A percentile compares a stretch with the other conserved stretches of the same genome.
Conservation (phyloP, 176 grass and related monocot species). For the Thinopyrum elongatum region DNA sequence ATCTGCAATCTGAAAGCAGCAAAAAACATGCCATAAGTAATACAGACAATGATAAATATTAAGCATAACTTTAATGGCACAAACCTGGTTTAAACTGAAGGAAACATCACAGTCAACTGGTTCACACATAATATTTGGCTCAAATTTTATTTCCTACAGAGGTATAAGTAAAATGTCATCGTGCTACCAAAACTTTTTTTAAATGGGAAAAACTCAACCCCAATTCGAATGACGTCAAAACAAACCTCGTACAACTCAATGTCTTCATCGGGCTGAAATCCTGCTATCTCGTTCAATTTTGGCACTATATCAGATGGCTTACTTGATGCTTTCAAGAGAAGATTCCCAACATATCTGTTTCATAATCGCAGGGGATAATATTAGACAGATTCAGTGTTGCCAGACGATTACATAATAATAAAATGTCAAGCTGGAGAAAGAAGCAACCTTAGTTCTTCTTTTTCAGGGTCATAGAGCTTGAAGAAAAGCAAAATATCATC, state of each 20-base stretch:
- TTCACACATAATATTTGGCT: slow-evolving; percentile 70
- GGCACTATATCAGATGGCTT: slow-evolving; percentile 68
- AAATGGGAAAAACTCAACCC: neutral
- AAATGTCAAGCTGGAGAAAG: neutral
- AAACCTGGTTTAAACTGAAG: slow-evolving; percentile 63
- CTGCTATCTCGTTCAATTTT: slow-evolving; percentile 78
- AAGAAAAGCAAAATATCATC: slow-evolving; percentile 93
- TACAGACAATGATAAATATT: neutral
- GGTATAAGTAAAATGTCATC: slow-evolving; percentile 24
- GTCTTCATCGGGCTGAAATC: slow-evolving; percentile 75
- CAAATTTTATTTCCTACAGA: slow-evolving; percentile 78
- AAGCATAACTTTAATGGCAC: neutral
- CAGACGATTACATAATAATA: neutral
- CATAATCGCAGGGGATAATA: slow-evolving; percentile 25
- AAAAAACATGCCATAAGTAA: slow-evolving; percentile 36
- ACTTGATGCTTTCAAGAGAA: slow-evolving; percentile 64
- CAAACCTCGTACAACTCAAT: slow-evolving; percentile 86
- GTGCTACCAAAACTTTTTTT: neutral
- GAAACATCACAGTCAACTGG: slow-evolving; percentile 39
- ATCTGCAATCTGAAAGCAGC: slow-evolving; percentile 65
- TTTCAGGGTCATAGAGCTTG: slow-evolving; percentile 91
- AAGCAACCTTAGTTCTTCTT: slow-evolving; percentile 86
- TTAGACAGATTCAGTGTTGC: slow-evolving; percentile 14
- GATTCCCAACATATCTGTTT: slow-evolving; percentile 74
- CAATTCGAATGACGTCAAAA: neutral